Conservation (phyloP, 306 rosid genomes). For the Leucaena leucocephala region DNA sequence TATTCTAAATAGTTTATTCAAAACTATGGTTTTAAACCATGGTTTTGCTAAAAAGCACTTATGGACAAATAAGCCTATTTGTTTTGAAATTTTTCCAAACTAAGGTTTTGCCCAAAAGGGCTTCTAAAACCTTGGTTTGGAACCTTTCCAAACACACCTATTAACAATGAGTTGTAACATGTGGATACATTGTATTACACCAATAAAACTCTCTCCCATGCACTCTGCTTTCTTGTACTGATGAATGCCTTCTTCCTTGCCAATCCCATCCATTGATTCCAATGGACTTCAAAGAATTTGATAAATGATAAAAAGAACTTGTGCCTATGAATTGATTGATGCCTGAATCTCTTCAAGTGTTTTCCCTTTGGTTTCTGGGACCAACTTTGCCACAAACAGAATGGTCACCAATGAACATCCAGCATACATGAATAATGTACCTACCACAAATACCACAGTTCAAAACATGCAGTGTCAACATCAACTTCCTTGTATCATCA, state of each 20-base stretch:
- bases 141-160: no score
- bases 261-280: no score
- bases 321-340: slow-evolving; percentile 51
- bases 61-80: no score
- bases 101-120: no score
- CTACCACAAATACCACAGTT: slow-evolving; percentile 41
- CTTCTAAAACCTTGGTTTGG: no score
- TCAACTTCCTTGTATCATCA: neutral
- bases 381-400: slow-evolving; percentile 68
- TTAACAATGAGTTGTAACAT: neutral
- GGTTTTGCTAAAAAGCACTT: no score
- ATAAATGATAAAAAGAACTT: neutral
- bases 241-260: no score
- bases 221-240: no score
- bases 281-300: slow-evolving; percentile 14
- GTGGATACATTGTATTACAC: neutral
- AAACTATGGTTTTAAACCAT: no score
- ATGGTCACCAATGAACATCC: slow-evolving; percentile 66
- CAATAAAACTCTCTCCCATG: neutral
- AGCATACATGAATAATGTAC: slow-evolving; percentile 72
- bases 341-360: slow-evolving; percentile 89
- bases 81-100: no score
- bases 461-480: neutral
- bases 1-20: no score
- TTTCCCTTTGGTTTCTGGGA: slow-evolving; percentile 95